phyloP scores from a whole-genome alignment of 768 basidiomycete genomes.

The Agaricus blazei region DNA sequence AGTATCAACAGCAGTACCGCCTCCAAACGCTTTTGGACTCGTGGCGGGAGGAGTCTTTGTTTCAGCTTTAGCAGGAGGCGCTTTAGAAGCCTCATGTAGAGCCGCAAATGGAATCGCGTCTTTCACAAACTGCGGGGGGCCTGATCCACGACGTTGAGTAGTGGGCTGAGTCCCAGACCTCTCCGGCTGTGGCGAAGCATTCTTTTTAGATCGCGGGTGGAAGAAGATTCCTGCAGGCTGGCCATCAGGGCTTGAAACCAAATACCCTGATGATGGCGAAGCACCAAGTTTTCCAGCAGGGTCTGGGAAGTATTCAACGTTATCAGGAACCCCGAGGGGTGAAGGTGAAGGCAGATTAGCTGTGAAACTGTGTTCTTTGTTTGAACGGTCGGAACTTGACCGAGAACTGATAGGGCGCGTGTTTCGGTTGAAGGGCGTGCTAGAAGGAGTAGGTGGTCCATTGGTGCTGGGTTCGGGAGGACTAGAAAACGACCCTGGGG shows the following conservation, averaged over 20 bases:
- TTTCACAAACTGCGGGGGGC: constrained; percentile 19
- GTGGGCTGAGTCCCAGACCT: constrained; percentile 39
- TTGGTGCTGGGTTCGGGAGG: constrained; percentile 4
- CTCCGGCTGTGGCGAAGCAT: constrained; percentile 28
- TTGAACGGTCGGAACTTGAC: constrained; percentile 57
- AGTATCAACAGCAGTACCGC: neutral
- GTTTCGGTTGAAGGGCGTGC: constrained; percentile 22
- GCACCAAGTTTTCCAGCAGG: constrained; percentile 67
- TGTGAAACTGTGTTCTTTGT: constrained; percentile 31
- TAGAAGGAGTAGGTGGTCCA: neutral
- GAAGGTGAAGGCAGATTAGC: constrained; percentile 50
- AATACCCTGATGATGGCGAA: constrained; percentile 78
- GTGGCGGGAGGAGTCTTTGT: neutral
- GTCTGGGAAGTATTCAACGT: constrained; percentile 72
- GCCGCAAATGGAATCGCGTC: constrained; percentile 25
- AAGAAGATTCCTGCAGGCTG: constrained; percentile 96
- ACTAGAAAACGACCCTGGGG: constrained; percentile 37
- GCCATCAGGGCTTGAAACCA: constrained; percentile 91
- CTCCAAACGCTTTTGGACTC: neutral
- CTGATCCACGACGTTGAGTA: constrained; percentile 21
- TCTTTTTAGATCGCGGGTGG: constrained; percentile 58
- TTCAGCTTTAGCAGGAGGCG: neutral
- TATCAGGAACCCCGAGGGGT: constrained; percentile 66
- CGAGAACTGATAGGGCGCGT: constrained; percentile 48
- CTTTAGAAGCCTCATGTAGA: constrained; percentile 23